Percentiles rank a stretch among this genome's conserved stretches.
These are phyloP conservation scores for Boletus sp. DNA, from an alignment of 768 basidiomycete genomes.

Conservation along the genomic window DNA sequence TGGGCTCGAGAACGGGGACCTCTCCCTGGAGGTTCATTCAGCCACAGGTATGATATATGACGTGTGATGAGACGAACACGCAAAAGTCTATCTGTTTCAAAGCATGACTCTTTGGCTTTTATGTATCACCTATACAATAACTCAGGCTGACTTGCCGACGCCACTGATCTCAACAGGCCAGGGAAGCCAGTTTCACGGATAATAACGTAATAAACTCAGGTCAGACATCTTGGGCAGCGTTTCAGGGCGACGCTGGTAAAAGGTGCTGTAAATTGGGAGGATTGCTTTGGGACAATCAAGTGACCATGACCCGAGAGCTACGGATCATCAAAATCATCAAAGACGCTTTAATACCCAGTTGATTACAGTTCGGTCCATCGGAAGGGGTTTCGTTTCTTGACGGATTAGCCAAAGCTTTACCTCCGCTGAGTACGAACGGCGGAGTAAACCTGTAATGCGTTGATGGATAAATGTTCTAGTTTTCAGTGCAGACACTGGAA, in stretches of 20 bases:
- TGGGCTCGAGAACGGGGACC: not conserved
- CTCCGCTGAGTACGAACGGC: not conserved
- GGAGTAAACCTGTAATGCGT: not conserved
- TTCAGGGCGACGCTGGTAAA: not conserved
- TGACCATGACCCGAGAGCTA: not conserved
- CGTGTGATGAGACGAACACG: slow-evolving; percentile 1
- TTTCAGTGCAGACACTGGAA: not conserved
- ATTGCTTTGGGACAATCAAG: not conserved
- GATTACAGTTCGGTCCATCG: not conserved
- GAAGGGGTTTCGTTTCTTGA: not conserved
- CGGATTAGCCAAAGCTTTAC: not conserved
- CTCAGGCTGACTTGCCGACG: slow-evolving; percentile 9
- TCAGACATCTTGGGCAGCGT: not conserved
- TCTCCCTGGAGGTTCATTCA: not conserved
- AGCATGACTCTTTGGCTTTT: not conserved
- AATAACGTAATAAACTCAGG: slow-evolving; percentile 11
- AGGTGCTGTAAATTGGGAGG: not conserved
- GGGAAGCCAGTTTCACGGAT: not conserved
- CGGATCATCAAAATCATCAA: slow-evolving; percentile 2
- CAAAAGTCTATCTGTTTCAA: slow-evolving; percentile 7
- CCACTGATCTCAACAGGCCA: slow-evolving; percentile 9
- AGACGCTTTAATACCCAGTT: not conserved
- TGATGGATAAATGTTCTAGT: not conserved
- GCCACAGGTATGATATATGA: not conserved
- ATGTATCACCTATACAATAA: not conserved